Base-by-base conservation (phyloP, 148 eudicot species). In the Diospyros lotus region DNA sequence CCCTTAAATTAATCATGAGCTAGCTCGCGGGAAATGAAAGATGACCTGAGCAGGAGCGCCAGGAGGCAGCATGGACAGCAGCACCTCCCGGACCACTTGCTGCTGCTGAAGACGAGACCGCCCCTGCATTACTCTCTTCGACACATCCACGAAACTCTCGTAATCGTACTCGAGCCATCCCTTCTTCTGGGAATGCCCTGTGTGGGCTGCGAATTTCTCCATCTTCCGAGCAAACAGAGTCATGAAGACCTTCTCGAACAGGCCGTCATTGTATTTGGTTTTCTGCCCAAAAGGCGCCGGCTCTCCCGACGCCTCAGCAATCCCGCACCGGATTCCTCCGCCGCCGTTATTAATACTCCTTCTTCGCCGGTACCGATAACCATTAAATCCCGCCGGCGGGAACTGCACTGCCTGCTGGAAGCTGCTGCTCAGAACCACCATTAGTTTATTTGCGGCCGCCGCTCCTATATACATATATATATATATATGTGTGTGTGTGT, bases 61-160 rank as follows among this genome's bases (percentile, higher is more conserved):
- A 75, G 98, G 94, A 75, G 98, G 98, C 59, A 91, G 91, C 94
- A 93, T 93, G 55, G 98, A 93, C 77, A 93, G 74, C 65, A 93
- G 91, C 15, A 93, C 98, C 82, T 93, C 88, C 72, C 98, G 69
- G 43, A 93, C 98, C 5, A 89, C 96, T 77, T 93, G 64, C 68
- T 93, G 98, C 78, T 91, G 98, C 88, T 91, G 92, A 58, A 82
- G 6, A 40, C 94, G 86, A 28, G 82, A 75, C 80, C 98, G 84
- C 28, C 98, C 96, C 63, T 82, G 90, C 90, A 89, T 93, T 2
- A 93, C 96, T 69, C 93, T 81, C 70, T 75, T 87, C 1, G 98
- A 93, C 17, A 88, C 96, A 14, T 89, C 93, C 46, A 93, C 98
- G 64, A 93, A 93, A 72, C 93, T 84, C 68, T 91, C 98, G 42